Evolutionary conservation across 2,329 filamentous ascomycete genomes (phyloP), one percentile per base, ranked within the genome.

Genomic region (Verticillium dahliae): DNA sequence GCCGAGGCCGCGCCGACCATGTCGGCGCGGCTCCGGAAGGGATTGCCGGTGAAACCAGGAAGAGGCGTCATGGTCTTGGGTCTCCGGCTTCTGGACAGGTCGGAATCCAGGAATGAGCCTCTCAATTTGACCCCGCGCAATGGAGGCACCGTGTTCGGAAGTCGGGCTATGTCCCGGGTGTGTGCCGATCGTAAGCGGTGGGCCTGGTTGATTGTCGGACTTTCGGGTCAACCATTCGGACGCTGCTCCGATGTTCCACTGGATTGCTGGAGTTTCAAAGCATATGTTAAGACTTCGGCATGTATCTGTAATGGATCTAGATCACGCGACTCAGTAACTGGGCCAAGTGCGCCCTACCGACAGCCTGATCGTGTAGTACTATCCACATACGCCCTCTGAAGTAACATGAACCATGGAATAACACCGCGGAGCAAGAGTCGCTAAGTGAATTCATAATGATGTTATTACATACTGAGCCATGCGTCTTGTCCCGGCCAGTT

Each of bases 21-120:
- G 62, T 75, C 74, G 5, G 58, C 60, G 5, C 72, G 67, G 0
- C 69, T 69, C 13, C 62, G 63, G 31, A 75, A 71, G 7, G 69
- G 63, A 61, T 75, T 75, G 60, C 74, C 69, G 0, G 71, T 70
- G 64, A 75, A 76, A 5, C 71, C 72, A 6, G 56, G 37, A 1
- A 72, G 63, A 2, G 65, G 55, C 6, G 70, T 63, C 71, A 72
- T 72, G 18, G 7, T 56, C 18, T 35, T 56, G n/a, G 31, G 27
- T 11, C 27, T 31, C 27, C 27, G 27, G 27, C 27, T 57, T n/a
- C 18, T 10, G 39, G 9, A 6, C 15, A 18, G n/a, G 7, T 45
- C 15, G 15, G 39, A 45, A 31, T 45, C n/a, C 15, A 45, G 39
- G n/a, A 18, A 45, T 45, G 3, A 22, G 14, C 15, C 39, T 45